Evolutionary conservation across 176 grass and related monocot genomes (phyloP).

Genomic region (Oryza meridionalis): DNA sequence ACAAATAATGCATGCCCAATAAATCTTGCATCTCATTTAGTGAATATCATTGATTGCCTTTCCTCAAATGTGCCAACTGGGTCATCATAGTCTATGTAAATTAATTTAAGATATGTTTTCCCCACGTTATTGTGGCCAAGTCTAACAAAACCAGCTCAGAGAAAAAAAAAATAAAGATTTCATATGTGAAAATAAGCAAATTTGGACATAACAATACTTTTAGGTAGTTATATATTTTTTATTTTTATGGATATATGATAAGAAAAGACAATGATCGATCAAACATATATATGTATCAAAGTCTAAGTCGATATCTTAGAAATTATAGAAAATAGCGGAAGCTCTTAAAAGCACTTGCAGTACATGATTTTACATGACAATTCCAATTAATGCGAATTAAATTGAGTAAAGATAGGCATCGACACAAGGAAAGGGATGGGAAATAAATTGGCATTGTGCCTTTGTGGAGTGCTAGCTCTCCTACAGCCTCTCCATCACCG

Average conservation of each 20-base stretch:
- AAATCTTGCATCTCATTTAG: background rate
- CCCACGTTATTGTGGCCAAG: background rate
- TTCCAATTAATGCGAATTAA: conserved; percentile 20
- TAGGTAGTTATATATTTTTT: no score
- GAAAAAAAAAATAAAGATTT: background rate
- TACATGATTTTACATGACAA: conserved; percentile 22
- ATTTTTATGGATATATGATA: no score
- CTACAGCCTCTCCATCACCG: background rate
- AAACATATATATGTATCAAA: background rate
- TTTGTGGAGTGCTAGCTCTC: conserved; percentile 3
- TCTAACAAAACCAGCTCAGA: background rate
- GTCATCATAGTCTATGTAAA: background rate
- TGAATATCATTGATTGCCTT: background rate
- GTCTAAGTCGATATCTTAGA: background rate
- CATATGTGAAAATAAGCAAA: no score
- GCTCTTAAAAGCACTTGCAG: background rate
- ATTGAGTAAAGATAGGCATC: conserved; percentile 17
- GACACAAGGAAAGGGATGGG: background rate
- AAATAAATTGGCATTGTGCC: conserved; percentile 23
- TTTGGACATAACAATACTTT: no score
- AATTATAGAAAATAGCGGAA: background rate
- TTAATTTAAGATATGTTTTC: background rate
- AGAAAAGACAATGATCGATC: no score
- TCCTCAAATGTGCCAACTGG: background rate
- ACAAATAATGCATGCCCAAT: background rate